Evolutionary conservation across 352 stramenopile genomes (phyloP), one percentile per base, ranked within the genome.

Genomic region (Phytophthora nicotianae): DNA sequence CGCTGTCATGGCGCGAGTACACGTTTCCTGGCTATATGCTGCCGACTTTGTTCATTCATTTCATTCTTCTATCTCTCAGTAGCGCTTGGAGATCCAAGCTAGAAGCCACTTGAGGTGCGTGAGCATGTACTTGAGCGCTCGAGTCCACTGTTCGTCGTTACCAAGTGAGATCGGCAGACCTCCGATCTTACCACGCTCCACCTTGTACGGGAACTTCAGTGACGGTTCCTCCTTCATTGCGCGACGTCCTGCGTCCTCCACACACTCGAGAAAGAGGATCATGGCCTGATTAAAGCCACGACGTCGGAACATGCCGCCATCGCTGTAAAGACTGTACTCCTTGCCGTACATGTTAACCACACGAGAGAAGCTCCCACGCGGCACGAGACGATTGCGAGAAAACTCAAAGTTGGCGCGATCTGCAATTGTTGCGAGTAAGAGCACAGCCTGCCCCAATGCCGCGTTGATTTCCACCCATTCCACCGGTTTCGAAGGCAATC

Each of bases 31-130:
- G 67, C 50, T n/a, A 58, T 46, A 45, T 57, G 20, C 51, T 50
- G 56, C 58, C 45, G 60, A 63, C 43, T 56, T 57, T 63, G 43
- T 63, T 62, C 54, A 63, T 69, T 64, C 50, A 58, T 58, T 35
- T 50, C 48, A 52, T 59, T 51, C 27, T 41, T 42, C 7, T 46
- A 2, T 52, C 14, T 54, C 50, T 75, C 63, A 76, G 53, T 91
- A 93, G 40, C 78, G 86, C 68, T 97, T 97, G 0, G 86, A 91
- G 49, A 92, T 91, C 93, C 93, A 98, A 46, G 90, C 93, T 13
- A 97, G 54, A 20, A 98, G 81, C 93, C 93, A 98, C 68, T 97
- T 97, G 40, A 97, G 75, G 61, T 97, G 81, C 51, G 88, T 95
- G 40, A 97, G 80, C 79, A 97, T 80, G 68, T 94, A 97, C 62